phyloP scores from a whole-genome alignment of 352 stramenopile species.

The Pythium graminicola region DNA sequence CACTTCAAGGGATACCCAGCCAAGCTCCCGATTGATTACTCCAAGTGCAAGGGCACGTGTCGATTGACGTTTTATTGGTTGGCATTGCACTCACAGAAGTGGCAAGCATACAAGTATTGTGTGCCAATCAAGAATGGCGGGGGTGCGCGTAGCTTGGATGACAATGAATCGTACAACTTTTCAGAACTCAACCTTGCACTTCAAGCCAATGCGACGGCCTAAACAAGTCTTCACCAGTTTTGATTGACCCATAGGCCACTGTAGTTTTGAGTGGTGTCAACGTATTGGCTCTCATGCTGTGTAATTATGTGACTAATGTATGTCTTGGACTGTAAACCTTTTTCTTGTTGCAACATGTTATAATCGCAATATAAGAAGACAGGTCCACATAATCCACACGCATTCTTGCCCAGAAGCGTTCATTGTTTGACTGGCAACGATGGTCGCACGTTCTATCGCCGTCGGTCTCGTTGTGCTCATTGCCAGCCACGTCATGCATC shows the following conservation, averaged over 20 bases:
- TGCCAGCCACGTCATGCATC: background rate
- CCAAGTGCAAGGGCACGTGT: constrained; percentile 30
- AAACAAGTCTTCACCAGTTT: background rate
- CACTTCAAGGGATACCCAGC: constrained; percentile 36
- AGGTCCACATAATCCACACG: background rate
- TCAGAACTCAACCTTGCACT: background rate
- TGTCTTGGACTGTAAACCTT: background rate
- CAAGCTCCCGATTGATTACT: constrained; percentile 43
- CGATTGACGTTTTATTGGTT: constrained; percentile 37
- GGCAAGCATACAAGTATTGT: constrained; percentile 31
- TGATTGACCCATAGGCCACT: background rate
- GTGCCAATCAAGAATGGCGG: constrained; percentile 21
- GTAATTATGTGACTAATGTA: background rate
- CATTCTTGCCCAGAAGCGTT: background rate
- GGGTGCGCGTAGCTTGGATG: background rate
- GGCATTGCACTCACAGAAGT: constrained; percentile 23
- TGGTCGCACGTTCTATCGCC: background rate
- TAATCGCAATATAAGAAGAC: background rate
- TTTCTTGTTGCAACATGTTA: background rate
- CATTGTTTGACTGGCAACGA: background rate
- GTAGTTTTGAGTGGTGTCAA: background rate
- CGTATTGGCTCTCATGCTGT: background rate
- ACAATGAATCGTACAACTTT: background rate
- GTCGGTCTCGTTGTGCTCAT: constrained; percentile 18
- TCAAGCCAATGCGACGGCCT: background rate